Percentiles rank a stretch among this genome's conserved stretches.
Evolutionary conservation across 1,139 yeast species (phyloP).

Genomic region (Sporopachydermia cereana): DNA sequence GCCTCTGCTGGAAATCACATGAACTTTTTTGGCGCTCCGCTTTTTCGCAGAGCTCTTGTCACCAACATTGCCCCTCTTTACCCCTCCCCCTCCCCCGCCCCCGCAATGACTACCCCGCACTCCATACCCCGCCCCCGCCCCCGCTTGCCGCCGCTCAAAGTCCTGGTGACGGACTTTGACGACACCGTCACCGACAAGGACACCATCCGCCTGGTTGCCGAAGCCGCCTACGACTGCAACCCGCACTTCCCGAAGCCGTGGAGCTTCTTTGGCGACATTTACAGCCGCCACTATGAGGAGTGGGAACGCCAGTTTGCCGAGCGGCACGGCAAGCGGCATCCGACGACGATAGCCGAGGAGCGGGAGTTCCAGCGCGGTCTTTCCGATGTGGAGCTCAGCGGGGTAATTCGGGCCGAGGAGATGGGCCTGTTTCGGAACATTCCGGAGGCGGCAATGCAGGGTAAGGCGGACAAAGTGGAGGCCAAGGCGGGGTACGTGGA

Average conservation of each 20-base stretch:
- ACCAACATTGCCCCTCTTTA: no score
- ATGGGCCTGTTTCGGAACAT: slow-evolving; percentile 36
- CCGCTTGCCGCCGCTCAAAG: slow-evolving; percentile 13
- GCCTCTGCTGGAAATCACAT: no score
- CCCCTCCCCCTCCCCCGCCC: no score
- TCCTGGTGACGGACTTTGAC: slow-evolving; percentile 53
- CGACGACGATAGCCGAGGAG: slow-evolving; percentile 27
- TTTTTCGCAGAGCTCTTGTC: no score
- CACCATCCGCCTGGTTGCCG: slow-evolving; percentile 42
- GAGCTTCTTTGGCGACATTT: slow-evolving; percentile 34
- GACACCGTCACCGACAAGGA: slow-evolving; percentile 53
- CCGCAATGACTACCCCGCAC: no score
- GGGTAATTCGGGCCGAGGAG: slow-evolving; percentile 35
- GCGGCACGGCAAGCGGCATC: slow-evolving; percentile 16
- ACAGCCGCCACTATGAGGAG: slow-evolving; percentile 28
- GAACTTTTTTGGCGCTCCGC: no score
- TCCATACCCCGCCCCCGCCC: no score
- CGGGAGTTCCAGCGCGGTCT: slow-evolving; percentile 34
- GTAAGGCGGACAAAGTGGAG: slow-evolving; percentile 28
- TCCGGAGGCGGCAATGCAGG: slow-evolving; percentile 21
- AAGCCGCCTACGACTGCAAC: slow-evolving; percentile 34
- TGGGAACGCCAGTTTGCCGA: slow-evolving; percentile 16
- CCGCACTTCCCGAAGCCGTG: slow-evolving; percentile 31
- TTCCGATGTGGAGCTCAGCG: slow-evolving; percentile 36
- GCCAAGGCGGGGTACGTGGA: slow-evolving; percentile 35